A percentile compares a stretch with the other conserved stretches of the same genome.
Evolutionary conservation across 2,329 filamentous ascomycete species (phyloP).

Genomic region (Stachybotrys chartarum): DNA sequence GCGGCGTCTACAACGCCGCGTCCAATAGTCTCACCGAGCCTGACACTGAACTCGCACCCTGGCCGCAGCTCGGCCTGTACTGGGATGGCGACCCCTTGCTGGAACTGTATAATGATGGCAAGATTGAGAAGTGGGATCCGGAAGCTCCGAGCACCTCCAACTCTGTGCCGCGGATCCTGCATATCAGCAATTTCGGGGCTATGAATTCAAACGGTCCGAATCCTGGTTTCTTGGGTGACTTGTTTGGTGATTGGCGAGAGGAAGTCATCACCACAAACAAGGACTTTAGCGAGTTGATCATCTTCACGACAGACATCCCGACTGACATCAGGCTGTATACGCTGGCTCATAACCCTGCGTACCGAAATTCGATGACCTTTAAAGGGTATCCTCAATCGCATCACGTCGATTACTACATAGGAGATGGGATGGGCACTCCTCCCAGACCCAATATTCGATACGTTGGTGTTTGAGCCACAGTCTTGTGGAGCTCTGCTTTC

Average conservation of each 20-base stretch:
- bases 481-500: too few relatives aligned
- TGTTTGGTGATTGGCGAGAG: slow-evolving; percentile 14
- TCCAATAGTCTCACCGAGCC: background rate
- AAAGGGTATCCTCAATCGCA: slow-evolving; percentile 15
- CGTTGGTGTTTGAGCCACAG: background rate
- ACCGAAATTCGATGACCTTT: slow-evolving; percentile 15
- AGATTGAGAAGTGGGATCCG: slow-evolving; percentile 13
- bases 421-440: slow-evolving; percentile 9
- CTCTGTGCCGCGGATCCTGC: slow-evolving; percentile 1
- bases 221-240: slow-evolving; percentile 10
- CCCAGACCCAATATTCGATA: slow-evolving; percentile 8
- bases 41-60: background rate
- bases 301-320: slow-evolving; percentile 12
- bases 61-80: slow-evolving; percentile 9
- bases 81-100: slow-evolving; percentile 10
- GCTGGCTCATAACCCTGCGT: slow-evolving; percentile 15
- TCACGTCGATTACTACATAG: slow-evolving; percentile 14
- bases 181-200: slow-evolving; percentile 4
- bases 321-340: slow-evolving; percentile 13
- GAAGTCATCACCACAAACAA: slow-evolving; percentile 11
- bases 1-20: slow-evolving; percentile 11
- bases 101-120: slow-evolving; percentile 14
- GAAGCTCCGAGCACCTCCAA: background rate
- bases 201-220: slow-evolving; percentile 1
- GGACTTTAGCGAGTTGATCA: slow-evolving; percentile 10